Percentiles rank a stretch among this genome's conserved stretches.
phyloP scores from a whole-genome alignment of 805 yeast genomes.

The Starmerella stigmatis region DNA sequence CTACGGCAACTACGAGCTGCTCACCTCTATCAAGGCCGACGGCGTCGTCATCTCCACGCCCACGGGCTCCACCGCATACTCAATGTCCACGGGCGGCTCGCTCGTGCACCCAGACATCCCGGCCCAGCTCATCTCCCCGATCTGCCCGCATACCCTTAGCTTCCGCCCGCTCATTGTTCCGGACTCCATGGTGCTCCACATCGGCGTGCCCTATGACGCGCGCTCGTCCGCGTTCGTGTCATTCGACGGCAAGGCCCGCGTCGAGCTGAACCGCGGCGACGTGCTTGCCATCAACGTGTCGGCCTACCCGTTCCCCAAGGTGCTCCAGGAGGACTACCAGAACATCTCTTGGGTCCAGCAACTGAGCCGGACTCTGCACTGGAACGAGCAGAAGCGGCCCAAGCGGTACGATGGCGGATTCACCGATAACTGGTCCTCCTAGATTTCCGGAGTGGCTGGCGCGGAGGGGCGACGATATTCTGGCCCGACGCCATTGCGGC shows the following conservation, averaged over 20 bases:
- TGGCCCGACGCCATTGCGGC: too few relatives aligned
- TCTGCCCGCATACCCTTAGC: conserved; percentile 89
- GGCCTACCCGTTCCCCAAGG: conserved; percentile 90
- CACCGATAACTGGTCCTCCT: conserved; percentile 7
- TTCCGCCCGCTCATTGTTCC: conserved; percentile 88
- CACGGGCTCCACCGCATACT: conserved; percentile 93
- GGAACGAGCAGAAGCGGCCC: conserved; percentile 88
- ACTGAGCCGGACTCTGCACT: conserved; percentile 64
- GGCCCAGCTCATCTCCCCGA: conserved; percentile 87
- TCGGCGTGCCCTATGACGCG: conserved; percentile 71
- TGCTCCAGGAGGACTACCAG: conserved; percentile 41
- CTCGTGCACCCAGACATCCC: conserved; percentile 89
- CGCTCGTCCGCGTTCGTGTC: conserved; percentile 94
- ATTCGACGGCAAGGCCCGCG: conserved; percentile 84
- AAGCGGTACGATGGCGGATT: conserved; percentile 36
- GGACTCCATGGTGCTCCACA: conserved; percentile 77
- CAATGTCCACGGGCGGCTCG: conserved; percentile 90
- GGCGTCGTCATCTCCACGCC: conserved; percentile 90
- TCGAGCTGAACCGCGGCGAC: conserved; percentile 72
- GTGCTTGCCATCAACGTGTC: conserved; percentile 77
- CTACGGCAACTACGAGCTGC: conserved; percentile 73
- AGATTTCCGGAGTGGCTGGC: too few relatives aligned
- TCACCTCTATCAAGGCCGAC: conserved; percentile 89
- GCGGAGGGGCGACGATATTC: too few relatives aligned
- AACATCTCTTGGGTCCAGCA: conserved; percentile 72